Conservation (phyloP, 2,329 filamentous ascomycete species). For the Albifimbria verrucaria region DNA sequence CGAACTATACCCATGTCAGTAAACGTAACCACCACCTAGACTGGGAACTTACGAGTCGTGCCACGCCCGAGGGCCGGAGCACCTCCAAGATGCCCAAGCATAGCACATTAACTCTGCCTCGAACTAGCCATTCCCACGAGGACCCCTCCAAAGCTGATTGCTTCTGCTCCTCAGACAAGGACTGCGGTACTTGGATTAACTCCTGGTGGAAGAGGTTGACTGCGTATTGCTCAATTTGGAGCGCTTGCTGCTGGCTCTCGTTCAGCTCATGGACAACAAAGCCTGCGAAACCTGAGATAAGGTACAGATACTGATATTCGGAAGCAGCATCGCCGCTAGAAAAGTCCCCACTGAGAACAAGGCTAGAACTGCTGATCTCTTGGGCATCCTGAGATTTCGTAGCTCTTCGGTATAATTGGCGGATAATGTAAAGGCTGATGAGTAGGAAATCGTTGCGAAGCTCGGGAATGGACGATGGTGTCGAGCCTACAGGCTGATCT, state of each 20-base stretch:
- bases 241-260: slow-evolving; percentile 30
- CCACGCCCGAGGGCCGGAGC: slow-evolving; percentile 29
- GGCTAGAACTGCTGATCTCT: slow-evolving; percentile 13
- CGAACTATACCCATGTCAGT: slow-evolving; percentile 25
- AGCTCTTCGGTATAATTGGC: slow-evolving; percentile 38
- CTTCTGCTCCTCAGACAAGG: slow-evolving; percentile 6
- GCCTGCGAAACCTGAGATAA: slow-evolving; percentile 31
- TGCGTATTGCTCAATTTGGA: slow-evolving; percentile 29
- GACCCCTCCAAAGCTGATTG: background rate
- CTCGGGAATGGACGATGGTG: slow-evolving; percentile 23
- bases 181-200: slow-evolving; percentile 14
- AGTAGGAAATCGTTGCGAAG: slow-evolving; percentile 35
- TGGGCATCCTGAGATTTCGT: slow-evolving; percentile 25
- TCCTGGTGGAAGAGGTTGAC: slow-evolving; percentile 35
- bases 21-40: background rate
- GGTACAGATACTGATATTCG: slow-evolving; percentile 32
- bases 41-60: slow-evolving; percentile 27
- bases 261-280: slow-evolving; percentile 34
- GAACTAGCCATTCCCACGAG: slow-evolving; percentile 29
- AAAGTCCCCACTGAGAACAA: slow-evolving; percentile 31
- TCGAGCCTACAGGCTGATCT: too few relatives aligned
- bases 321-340: slow-evolving; percentile 18
- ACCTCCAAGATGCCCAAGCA: slow-evolving; percentile 36
- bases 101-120: slow-evolving; percentile 28
- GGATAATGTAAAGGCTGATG: slow-evolving; percentile 32